These are phyloP conservation scores for Combretum micranthum DNA, from an alignment of 345 rosid genomes.

Conservation along the genomic window DNA sequence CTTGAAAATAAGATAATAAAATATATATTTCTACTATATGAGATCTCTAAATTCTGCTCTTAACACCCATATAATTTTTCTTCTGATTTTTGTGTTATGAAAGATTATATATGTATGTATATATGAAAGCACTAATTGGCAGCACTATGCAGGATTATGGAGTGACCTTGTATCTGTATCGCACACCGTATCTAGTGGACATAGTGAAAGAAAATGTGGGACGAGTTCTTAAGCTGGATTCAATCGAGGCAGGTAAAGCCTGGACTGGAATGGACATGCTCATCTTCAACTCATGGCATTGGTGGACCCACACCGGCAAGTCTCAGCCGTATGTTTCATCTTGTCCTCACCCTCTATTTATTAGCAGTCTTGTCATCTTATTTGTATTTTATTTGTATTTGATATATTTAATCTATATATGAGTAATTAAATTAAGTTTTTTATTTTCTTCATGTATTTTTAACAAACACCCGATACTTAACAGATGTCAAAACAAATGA, in stretches of 20 bases:
- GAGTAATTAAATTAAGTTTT: too few relatives aligned
- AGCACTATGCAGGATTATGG: slow-evolving; percentile 50
- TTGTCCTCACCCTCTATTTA: neutral
- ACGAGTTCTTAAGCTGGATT: slow-evolving; percentile 54
- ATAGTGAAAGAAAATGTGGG: slow-evolving; percentile 51
- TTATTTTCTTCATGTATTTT: too few relatives aligned
- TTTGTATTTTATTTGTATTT: neutral
- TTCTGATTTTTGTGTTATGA: neutral
- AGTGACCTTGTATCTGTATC: slow-evolving; percentile 52
- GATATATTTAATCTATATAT: neutral
- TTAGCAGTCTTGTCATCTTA: neutral
- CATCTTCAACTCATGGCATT: slow-evolving; percentile 91
- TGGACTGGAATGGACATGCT: slow-evolving; percentile 86
- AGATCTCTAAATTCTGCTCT: neutral
- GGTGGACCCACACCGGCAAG: slow-evolving; percentile 89
- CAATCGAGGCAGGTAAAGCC: slow-evolving; percentile 52
- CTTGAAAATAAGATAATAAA: too few relatives aligned
- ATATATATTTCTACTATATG: too few relatives aligned
- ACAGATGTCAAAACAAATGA: too few relatives aligned
- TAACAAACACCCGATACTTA: too few relatives aligned
- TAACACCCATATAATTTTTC: neutral
- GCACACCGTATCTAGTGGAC: slow-evolving; percentile 84
- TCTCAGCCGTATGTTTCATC: slow-evolving; percentile 44
- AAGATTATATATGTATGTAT: neutral
- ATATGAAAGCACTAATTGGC: neutral